A percentile compares a stretch with the other conserved stretches of the same genome.
Conservation (phyloP, 257 asterid species). For the Striga asiatica region DNA sequence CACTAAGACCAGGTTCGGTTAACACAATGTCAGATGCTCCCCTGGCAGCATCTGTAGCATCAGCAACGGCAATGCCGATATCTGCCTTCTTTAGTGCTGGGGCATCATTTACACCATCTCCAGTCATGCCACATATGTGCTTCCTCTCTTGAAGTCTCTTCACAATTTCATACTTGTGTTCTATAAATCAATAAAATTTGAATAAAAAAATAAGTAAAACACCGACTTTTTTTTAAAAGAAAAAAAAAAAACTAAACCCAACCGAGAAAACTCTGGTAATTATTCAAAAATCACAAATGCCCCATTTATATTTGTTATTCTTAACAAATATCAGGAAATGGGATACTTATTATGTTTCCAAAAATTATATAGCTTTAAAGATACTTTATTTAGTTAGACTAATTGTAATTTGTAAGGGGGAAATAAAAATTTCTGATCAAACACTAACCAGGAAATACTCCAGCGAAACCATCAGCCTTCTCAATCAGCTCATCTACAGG, state of each 20-base stretch:
- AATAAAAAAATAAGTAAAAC: too few relatives aligned
- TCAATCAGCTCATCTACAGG: conserved; percentile 85
- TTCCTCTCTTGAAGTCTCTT: conserved; percentile 86
- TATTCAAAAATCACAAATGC: too few relatives aligned
- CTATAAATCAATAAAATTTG: conserved; percentile 33
- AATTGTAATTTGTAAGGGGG: background rate
- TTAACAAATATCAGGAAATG: too few relatives aligned
- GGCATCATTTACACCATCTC: conserved; percentile 95
- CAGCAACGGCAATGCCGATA: conserved; percentile 92
- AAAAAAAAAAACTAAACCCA: too few relatives aligned
- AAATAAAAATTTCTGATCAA: background rate
- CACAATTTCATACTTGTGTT: conserved; percentile 93
- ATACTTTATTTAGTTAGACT: too few relatives aligned
- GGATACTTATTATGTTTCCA: too few relatives aligned
- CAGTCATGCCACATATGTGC: conserved; percentile 95
- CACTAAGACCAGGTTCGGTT: conserved; percentile 93
- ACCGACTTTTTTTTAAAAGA: too few relatives aligned
- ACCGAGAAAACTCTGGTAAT: too few relatives aligned
- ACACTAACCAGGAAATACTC: conserved; percentile 75
- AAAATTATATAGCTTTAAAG: too few relatives aligned
- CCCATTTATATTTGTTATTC: too few relatives aligned
- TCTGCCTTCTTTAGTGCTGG: conserved; percentile 96
- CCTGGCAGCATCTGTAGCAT: conserved; percentile 93
- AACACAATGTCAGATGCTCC: conserved; percentile 90
- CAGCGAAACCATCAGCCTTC: conserved; percentile 96